Base-by-base conservation (phyloP, 345 rosid species). In the Durio zibethinus region DNA sequence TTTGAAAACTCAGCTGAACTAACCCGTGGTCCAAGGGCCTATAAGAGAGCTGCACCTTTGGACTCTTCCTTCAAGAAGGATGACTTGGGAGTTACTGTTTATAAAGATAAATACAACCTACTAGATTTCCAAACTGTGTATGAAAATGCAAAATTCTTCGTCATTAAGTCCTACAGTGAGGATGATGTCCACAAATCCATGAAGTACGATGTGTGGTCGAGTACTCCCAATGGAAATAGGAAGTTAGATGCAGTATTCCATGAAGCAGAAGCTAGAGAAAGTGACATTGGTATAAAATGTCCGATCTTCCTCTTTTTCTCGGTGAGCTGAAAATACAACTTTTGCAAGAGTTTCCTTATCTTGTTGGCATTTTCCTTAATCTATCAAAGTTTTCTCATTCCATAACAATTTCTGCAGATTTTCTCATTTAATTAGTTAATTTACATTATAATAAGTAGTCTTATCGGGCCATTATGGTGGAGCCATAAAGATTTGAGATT, bases 221-320 rank as follows among this genome's bases (percentile, higher is more conserved):
- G 97, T 74, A 92, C 97, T 48, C 76, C 82, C 12, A 87, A 81
- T 59, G 97, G 97, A 40, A 92, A 90, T 80, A 90, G 84, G 85
- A 92, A 90, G 79, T 87, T 92, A 45, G 90, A 90, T 85, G 93
- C 90, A 27, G 87, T 91, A 65, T 92, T 82, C 81, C 82, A 73
- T 42, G 87, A 86, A 66, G 89, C 85, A 35, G 90, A 87, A 78
- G 77, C 80, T 31, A 86, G 75, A 79, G 80, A 91, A 54, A 84
- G 75, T 42, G 82, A 81, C 77, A 76, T 77, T 73, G 86, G 86
- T 75, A 65, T 81, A 29, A 87, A 81, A 71, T 85, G 86, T 65
- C 97, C 97, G 0, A 78, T 92, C 29, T 92, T 92, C 67, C 94
- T 92, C 74, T 86, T 92, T 75, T 92, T 88, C 78, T 92, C 94